phyloP scores from a whole-genome alignment of 2,329 filamentous ascomycete genomes.

The Paecilomyces fulvus region DNA sequence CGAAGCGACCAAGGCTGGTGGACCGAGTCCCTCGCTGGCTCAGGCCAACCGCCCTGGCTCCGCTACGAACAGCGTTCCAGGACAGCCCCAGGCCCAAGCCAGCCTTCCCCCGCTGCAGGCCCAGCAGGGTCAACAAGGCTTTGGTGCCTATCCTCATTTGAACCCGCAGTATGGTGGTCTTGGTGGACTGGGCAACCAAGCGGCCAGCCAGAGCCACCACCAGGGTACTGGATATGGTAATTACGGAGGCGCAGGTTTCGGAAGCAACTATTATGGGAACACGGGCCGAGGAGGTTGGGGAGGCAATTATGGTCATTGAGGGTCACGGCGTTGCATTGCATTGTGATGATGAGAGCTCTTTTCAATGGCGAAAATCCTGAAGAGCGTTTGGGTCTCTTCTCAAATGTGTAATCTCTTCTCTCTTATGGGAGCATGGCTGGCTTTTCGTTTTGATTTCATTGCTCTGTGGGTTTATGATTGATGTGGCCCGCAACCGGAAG shows the following conservation, averaged over 20 bases:
- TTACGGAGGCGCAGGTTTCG: conserved; percentile 34
- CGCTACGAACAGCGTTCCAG: conserved; percentile 50
- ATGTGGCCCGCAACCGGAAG: neutral
- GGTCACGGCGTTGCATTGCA: conserved; percentile 15
- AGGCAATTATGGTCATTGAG: conserved; percentile 40
- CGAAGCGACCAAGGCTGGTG: conserved; percentile 47
- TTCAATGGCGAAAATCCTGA: conserved; percentile 2
- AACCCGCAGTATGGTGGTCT: conserved; percentile 46
- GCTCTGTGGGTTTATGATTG: conserved; percentile 15
- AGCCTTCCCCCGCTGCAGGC: conserved; percentile 47
- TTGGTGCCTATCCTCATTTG: conserved; percentile 48
- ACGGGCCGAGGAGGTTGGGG: conserved; percentile 38
- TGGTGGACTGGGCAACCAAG: conserved; percentile 34
- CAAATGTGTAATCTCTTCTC: conserved; percentile 33
- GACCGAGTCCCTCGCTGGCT: conserved; percentile 53
- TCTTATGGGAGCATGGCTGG: conserved; percentile 30
- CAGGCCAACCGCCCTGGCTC: conserved; percentile 57
- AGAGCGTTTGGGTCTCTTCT: conserved; percentile 2
- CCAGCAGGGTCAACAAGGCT: conserved; percentile 47
- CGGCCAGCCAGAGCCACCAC: conserved; percentile 30
- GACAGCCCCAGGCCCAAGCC: conserved; percentile 42
- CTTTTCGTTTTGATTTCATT: conserved; percentile 16
- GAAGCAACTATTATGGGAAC: conserved; percentile 36
- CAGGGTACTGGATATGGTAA: conserved; percentile 34
- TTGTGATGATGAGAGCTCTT: conserved; percentile 3